These are phyloP conservation scores for Phytophthora aleatoria DNA, from an alignment of 352 stramenopile species.

Conservation along the genomic window DNA sequence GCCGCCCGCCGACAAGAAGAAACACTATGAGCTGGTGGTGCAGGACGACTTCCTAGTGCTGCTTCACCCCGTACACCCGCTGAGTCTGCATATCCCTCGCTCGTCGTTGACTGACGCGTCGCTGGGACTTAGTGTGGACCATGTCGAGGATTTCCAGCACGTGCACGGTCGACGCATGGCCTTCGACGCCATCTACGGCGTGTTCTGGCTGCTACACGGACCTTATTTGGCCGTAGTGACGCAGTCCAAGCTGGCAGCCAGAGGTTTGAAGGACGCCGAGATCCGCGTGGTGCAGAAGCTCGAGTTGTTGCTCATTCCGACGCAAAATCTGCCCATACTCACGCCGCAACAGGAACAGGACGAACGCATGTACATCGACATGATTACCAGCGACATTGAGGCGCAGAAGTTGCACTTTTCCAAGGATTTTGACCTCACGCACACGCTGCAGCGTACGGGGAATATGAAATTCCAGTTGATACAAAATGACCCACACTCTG, in stretches of 20 bases:
- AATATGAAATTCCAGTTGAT: neutral
- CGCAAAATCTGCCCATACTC: constrained; percentile 56
- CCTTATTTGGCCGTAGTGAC: constrained; percentile 79
- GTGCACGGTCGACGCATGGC: constrained; percentile 73
- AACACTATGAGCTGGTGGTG: constrained; percentile 66
- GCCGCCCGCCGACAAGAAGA: constrained; percentile 35
- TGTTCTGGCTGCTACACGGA: constrained; percentile 70
- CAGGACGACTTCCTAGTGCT: constrained; percentile 76
- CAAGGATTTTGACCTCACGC: constrained; percentile 77
- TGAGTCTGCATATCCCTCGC: constrained; percentile 59
- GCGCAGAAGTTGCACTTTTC: constrained; percentile 75
- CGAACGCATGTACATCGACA: constrained; percentile 61
- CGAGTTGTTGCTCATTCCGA: constrained; percentile 70
- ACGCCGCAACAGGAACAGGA: constrained; percentile 61
- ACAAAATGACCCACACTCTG: neutral
- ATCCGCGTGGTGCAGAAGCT: constrained; percentile 64
- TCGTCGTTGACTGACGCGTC: constrained; percentile 30
- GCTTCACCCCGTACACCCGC: constrained; percentile 50
- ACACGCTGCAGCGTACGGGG: constrained; percentile 72
- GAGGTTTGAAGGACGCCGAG: constrained; percentile 53
- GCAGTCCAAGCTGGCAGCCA: constrained; percentile 61
- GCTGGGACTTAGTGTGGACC: constrained; percentile 60
- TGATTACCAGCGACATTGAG: constrained; percentile 64
- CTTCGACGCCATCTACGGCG: constrained; percentile 83
- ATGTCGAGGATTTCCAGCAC: constrained; percentile 63